Percentiles rank a stretch among this genome's conserved stretches.
Evolutionary conservation across 169 alveolate species (phyloP).

Genomic region (Eimeria brunetti): DNA sequence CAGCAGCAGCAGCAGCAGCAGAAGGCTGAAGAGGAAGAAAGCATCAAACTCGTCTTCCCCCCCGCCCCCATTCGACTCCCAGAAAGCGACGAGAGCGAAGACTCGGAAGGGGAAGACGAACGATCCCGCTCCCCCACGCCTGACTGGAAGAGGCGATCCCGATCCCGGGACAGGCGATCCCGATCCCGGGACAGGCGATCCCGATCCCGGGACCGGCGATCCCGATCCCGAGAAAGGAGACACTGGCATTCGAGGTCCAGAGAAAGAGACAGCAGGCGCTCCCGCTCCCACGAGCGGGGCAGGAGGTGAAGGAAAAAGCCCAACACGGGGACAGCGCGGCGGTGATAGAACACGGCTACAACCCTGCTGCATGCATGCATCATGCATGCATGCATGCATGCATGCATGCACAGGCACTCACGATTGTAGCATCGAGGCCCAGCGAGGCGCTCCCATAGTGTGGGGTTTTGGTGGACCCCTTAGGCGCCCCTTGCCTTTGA

Average conservation of each 20-base stretch:
- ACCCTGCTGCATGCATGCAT: not conserved
- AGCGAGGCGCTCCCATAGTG: not conserved
- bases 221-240: slow-evolving; percentile 21
- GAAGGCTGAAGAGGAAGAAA: slow-evolving; percentile 31
- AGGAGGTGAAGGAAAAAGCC: not conserved
- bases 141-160: slow-evolving; percentile 29
- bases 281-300: slow-evolving; percentile 41
- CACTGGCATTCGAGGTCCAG: slow-evolving; percentile 27
- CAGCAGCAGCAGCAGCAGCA: slow-evolving; percentile 52
- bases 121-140: not conserved
- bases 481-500: not conserved
- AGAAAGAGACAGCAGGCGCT: slow-evolving; percentile 47
- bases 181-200: slow-evolving; percentile 43
- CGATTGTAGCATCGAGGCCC: not conserved
- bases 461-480: not conserved
- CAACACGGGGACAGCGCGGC: not conserved
- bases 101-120: not conserved
- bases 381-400: too few relatives aligned
- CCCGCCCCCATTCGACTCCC: slow-evolving; percentile 44
- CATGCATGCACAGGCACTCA: slow-evolving; percentile 1
- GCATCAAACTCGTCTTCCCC: slow-evolving; percentile 35
- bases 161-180: not conserved
- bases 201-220: slow-evolving; percentile 12
- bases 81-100: slow-evolving; percentile 62
- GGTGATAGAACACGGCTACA: too few relatives aligned